A percentile compares a stretch with the other conserved stretches of the same genome.
Conservation (phyloP, 306 rosid genomes). For the Carpinus viminea region DNA sequence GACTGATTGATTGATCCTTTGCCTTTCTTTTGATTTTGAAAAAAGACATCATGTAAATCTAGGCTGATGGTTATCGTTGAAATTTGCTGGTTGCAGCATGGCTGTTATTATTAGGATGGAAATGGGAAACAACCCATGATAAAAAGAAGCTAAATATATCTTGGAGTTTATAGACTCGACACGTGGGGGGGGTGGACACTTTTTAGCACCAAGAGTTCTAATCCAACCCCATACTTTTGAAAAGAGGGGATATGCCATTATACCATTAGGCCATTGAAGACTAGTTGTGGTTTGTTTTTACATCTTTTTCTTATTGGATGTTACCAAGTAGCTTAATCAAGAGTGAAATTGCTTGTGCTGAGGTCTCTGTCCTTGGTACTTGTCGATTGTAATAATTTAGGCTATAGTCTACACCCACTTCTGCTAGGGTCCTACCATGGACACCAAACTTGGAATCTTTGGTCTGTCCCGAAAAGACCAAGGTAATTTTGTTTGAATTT, state of each 20-base stretch:
- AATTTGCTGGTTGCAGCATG: constrained; percentile 44
- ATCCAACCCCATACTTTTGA: background rate
- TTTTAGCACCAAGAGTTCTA: constrained; percentile 6
- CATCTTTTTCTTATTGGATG: constrained; percentile 31
- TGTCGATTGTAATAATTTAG: constrained; percentile 21
- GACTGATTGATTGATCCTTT: constrained; percentile 35
- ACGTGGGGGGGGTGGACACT: constrained; percentile 51
- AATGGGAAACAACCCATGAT: constrained; percentile 37
- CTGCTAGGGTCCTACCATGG: constrained; percentile 40
- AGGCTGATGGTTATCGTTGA: constrained; percentile 45
- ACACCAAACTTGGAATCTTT: constrained; percentile 24
- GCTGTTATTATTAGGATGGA: constrained; percentile 29
- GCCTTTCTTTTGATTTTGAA: constrained; percentile 34
- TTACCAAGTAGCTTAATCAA: constrained; percentile 8
- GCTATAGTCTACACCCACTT: constrained; percentile 32
- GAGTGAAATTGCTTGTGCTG: constrained; percentile 17
- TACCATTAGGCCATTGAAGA: background rate
- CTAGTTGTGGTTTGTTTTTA: background rate
- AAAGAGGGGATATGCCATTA: background rate
- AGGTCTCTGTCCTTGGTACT: constrained; percentile 14
- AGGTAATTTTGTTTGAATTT: constrained; percentile 23
- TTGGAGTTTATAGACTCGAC: constrained; percentile 38
- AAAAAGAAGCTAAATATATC: constrained; percentile 25
- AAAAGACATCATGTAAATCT: constrained; percentile 39
- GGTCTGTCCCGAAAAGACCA: constrained; percentile 28